phyloP scores from a whole-genome alignment of 441 rosid species.

The Pelargonium cotyledonis region DNA sequence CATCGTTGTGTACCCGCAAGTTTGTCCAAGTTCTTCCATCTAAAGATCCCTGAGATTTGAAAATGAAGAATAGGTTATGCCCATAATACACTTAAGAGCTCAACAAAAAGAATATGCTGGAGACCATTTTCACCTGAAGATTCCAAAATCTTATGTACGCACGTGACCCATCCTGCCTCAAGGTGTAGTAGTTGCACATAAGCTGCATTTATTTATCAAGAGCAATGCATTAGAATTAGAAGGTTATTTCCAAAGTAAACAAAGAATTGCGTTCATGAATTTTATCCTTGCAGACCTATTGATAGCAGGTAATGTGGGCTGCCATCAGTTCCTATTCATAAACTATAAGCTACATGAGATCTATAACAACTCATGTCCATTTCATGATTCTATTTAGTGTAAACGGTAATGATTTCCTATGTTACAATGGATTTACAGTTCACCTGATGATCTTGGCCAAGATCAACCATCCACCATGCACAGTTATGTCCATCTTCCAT shows the following conservation, averaged over 20 bases:
- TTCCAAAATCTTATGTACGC: slow-evolving; percentile 75
- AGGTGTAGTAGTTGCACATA: slow-evolving; percentile 89
- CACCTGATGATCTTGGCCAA: slow-evolving; percentile 94
- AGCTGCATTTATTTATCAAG: slow-evolving; percentile 50
- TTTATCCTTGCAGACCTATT: background rate
- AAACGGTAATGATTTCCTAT: background rate
- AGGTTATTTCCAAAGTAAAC: background rate
- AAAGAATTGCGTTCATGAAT: background rate
- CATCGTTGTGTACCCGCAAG: slow-evolving; percentile 67
- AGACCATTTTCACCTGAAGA: slow-evolving; percentile 52
- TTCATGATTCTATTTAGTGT: background rate
- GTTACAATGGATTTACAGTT: background rate
- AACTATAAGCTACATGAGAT: background rate
- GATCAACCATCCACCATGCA: slow-evolving; percentile 95
- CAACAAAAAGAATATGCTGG: background rate
- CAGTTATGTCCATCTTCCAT: slow-evolving; percentile 58
- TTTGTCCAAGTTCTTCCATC: slow-evolving; percentile 74
- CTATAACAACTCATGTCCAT: background rate
- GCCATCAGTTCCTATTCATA: background rate
- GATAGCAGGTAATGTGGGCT: background rate
- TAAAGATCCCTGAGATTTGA: slow-evolving; percentile 55
- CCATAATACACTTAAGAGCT: background rate
- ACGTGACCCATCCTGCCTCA: slow-evolving; percentile 87
- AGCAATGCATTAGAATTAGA: background rate
- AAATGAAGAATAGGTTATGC: background rate